Conservation (phyloP, 2,329 filamentous ascomycete species). For the Coniochaeta sp. region DNA sequence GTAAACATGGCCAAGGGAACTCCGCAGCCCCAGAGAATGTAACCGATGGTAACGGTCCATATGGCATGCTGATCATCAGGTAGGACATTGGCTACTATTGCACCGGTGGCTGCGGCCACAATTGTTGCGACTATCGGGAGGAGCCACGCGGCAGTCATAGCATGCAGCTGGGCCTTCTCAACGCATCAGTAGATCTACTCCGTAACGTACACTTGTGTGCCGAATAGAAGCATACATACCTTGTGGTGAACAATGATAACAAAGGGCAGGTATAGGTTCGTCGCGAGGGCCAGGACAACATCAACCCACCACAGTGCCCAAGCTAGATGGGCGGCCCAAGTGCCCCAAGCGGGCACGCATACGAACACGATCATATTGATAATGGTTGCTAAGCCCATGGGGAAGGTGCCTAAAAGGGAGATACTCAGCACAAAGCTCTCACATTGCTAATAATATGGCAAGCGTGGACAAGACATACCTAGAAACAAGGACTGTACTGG, state of each 20-base stretch:
- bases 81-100: constrained; percentile 54
- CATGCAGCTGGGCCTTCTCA: constrained; percentile 20
- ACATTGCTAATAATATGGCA: not conserved
- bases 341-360: constrained; percentile 48
- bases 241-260: constrained; percentile 16
- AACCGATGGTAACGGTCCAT: constrained; percentile 55
- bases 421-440: not conserved
- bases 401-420: constrained; percentile 43
- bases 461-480: not conserved
- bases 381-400: constrained; percentile 53
- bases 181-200: not conserved
- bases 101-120: constrained; percentile 56
- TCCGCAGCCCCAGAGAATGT: constrained; percentile 62
- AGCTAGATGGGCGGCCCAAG: constrained; percentile 30
- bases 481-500: constrained; percentile 53
- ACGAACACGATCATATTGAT: constrained; percentile 52
- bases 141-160: constrained; percentile 52
- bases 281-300: constrained; percentile 32
- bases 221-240: constrained; percentile 25
- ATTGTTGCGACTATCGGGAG: constrained; percentile 56
- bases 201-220: not conserved
- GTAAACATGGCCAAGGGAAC: constrained; percentile 51
- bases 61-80: constrained; percentile 46
- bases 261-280: constrained; percentile 40
- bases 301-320: constrained; percentile 50